Percentiles rank a stretch among this genome's conserved stretches.
These are phyloP conservation scores for Dothiorella sarmentorum DNA, from an alignment of 2,329 filamentous ascomycete species.

Conservation along the genomic window DNA sequence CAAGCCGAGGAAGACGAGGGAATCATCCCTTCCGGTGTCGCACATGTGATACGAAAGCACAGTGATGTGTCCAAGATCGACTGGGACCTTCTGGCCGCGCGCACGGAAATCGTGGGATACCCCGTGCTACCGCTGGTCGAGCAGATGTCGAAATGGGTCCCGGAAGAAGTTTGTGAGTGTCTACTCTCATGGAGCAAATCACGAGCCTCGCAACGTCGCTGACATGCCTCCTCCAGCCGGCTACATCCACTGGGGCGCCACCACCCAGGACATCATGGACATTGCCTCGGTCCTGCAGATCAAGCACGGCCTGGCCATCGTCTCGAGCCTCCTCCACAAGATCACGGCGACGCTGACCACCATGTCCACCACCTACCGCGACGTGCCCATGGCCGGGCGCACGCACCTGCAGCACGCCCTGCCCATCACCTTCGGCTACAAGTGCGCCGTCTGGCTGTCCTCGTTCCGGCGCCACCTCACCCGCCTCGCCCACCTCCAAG, in stretches of 20 bases:
- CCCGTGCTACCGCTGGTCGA: constrained; percentile 52
- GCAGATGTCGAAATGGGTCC: constrained; percentile 42
- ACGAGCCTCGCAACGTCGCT: constrained; percentile 22
- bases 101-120: constrained; percentile 55
- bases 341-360: constrained; percentile 43
- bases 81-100: constrained; percentile 41
- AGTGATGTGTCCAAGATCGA: constrained; percentile 38
- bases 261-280: constrained; percentile 60
- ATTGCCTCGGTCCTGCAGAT: constrained; percentile 53
- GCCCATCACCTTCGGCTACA: constrained; percentile 57
- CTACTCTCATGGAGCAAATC: too few relatives aligned
- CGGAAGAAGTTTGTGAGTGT: constrained; percentile 33
- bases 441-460: constrained; percentile 55
- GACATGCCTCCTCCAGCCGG: constrained; percentile 30
- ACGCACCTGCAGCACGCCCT: constrained; percentile 58
- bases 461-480: constrained; percentile 49
- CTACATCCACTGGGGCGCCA: constrained; percentile 58
- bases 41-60: constrained; percentile 34
- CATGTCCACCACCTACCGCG: constrained; percentile 46
- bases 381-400: constrained; percentile 56
- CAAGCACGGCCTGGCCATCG: constrained; percentile 47
- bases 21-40: constrained; percentile 43
- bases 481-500: constrained; percentile 46
- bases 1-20: constrained; percentile 48
- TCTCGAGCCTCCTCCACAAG: constrained; percentile 44